phyloP scores from a whole-genome alignment of 2,329 filamentous ascomycete species.

The Ceratocystis cacaofunesta region DNA sequence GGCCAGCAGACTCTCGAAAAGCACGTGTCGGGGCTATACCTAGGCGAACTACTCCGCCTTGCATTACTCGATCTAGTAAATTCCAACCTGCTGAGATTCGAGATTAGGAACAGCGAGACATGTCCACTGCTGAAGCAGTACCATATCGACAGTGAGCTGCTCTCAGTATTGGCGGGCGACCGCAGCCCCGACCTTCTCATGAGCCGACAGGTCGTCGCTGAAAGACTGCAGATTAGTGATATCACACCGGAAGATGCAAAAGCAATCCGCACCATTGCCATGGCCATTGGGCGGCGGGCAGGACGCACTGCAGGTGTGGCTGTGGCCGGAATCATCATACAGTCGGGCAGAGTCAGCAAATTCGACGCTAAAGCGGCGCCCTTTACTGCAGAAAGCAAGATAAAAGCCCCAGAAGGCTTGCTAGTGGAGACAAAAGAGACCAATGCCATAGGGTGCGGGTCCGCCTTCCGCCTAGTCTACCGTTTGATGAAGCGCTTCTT shows the following conservation, averaged over 20 bases:
- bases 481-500: not conserved
- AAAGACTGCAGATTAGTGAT: not conserved
- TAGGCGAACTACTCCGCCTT: slow-evolving; percentile 59
- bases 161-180: slow-evolving; percentile 34
- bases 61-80: slow-evolving; percentile 36
- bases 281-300: slow-evolving; percentile 19
- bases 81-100: slow-evolving; percentile 1
- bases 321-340: slow-evolving; percentile 20
- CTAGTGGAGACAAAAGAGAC: not conserved
- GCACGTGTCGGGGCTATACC: slow-evolving; percentile 66
- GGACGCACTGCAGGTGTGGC: slow-evolving; percentile 19
- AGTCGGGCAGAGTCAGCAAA: slow-evolving; percentile 17
- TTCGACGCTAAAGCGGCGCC: not conserved
- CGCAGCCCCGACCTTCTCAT: not conserved
- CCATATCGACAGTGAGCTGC: slow-evolving; percentile 53
- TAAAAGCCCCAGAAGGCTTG: not conserved
- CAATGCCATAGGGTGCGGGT: not conserved
- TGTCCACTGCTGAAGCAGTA: slow-evolving; percentile 42
- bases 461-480: not conserved
- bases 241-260: slow-evolving; percentile 37
- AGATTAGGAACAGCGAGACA: not conserved
- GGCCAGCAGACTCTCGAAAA: slow-evolving; percentile 75
- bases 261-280: slow-evolving; percentile 44
- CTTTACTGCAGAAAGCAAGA: not conserved
- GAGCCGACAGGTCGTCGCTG: not conserved